These are phyloP conservation scores for Stipa capillata DNA, from an alignment of 176 grass and related monocot genomes.

Conservation along the genomic window DNA sequence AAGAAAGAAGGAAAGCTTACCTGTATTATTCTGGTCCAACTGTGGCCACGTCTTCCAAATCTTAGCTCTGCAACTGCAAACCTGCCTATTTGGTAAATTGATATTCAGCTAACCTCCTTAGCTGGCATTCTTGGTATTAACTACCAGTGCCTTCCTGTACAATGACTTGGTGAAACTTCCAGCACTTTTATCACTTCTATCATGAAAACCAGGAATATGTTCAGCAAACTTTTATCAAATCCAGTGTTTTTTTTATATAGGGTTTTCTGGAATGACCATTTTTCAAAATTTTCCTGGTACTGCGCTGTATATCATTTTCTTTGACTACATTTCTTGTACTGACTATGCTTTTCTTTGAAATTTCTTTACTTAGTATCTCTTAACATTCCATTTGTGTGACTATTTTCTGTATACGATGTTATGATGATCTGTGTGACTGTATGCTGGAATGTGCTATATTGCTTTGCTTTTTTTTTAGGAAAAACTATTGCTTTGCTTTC, in stretches of 20 bases:
- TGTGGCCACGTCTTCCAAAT: conserved; percentile 28
- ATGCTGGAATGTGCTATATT: not conserved
- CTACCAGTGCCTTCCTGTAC: conserved; percentile 36
- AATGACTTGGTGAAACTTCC: conserved; percentile 24
- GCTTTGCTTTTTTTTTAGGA: no score
- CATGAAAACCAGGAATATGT: not conserved
- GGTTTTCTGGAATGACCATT: not conserved
- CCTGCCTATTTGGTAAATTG: conserved; percentile 48
- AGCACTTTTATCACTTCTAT: not conserved
- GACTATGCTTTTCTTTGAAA: not conserved
- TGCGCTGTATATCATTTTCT: not conserved
- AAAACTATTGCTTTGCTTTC: no score
- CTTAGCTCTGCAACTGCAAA: conserved; percentile 41
- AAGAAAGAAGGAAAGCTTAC: conserved; percentile 46
- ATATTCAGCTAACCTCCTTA: conserved; percentile 42
- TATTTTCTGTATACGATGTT: not conserved
- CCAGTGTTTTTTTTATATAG: conserved; percentile 3
- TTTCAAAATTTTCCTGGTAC: not conserved
- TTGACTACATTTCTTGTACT: not conserved
- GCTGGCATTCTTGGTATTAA: conserved; percentile 36
- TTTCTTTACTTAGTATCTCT: not conserved
- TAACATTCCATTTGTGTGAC: not conserved
- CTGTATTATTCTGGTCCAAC: conserved; percentile 40
- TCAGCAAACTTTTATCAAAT: not conserved
- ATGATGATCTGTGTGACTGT: not conserved